A percentile compares a stretch with the other conserved stretches of the same genome.
Conservation (phyloP, 2,329 filamentous ascomycete genomes). For the Fusarium sp. region DNA sequence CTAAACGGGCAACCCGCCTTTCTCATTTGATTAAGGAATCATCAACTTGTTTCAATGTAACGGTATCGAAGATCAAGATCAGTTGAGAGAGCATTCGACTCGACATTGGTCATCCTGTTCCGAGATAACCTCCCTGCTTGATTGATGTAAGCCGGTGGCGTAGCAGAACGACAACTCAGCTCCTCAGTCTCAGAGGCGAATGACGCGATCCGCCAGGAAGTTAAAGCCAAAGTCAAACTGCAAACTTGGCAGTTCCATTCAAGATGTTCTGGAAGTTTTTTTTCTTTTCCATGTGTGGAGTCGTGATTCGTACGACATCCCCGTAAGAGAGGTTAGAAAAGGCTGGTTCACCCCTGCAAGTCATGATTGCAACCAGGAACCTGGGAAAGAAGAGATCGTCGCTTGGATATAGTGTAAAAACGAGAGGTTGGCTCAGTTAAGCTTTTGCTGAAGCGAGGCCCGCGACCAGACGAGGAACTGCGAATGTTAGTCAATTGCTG, state of each 20-base stretch:
- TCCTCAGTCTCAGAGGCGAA: constrained; percentile 2
- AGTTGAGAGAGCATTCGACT: background rate
- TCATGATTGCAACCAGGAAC: constrained; percentile 6
- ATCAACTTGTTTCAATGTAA: constrained; percentile 12
- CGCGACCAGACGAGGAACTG: background rate
- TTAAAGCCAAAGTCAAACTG: background rate
- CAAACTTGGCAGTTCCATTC: constrained; percentile 19
- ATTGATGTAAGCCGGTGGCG: constrained; percentile 20
- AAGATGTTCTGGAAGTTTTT: constrained; percentile 25
- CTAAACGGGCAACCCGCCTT: constrained; percentile 1
- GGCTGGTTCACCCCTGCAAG: constrained; percentile 22
- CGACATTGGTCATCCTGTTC: constrained; percentile 5
- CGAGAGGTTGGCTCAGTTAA: constrained; percentile 5
- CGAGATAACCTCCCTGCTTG: constrained; percentile 9
- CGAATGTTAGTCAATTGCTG: background rate
- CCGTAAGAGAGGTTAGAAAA: constrained; percentile 1
- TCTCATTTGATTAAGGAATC: constrained; percentile 13
- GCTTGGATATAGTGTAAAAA: background rate
- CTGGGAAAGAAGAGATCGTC: constrained; percentile 4
- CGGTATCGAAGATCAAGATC: constrained; percentile 37
- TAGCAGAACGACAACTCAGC: constrained; percentile 9
- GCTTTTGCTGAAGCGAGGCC: constrained; percentile 1
- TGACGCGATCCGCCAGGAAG: background rate
- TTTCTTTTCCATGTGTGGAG: constrained; percentile 17
- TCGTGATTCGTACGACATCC: background rate